A percentile compares a stretch with the other conserved stretches of the same genome.
Conservation (phyloP, 208 protist species). For the Leishmania guyanensis region DNA sequence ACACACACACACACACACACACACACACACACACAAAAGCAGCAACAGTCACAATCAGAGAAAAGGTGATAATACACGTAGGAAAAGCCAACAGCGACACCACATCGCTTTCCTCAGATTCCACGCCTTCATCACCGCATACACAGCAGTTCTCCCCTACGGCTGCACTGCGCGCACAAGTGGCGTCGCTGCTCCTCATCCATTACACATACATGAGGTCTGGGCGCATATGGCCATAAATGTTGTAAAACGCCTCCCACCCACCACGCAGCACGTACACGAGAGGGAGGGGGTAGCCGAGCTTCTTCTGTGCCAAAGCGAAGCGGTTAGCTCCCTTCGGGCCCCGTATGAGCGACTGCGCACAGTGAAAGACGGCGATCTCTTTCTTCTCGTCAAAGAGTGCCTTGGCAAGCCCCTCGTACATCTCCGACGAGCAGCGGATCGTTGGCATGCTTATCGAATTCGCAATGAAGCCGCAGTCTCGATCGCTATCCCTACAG, state of each 20-base stretch:
- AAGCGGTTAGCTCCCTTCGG: slow-evolving; percentile 65
- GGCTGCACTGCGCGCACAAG: not conserved
- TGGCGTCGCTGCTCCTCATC: not conserved
- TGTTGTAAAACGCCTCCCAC: slow-evolving; percentile 59
- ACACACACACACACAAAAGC: not conserved
- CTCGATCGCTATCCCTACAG: slow-evolving; percentile 74
- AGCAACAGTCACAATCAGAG: not conserved
- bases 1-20: slow-evolving; percentile 7
- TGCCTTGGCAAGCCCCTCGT: slow-evolving; percentile 38
- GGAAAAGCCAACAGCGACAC: slow-evolving; percentile 3
- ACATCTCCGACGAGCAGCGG: slow-evolving; percentile 34
- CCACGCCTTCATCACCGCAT: not conserved
- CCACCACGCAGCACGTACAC: slow-evolving; percentile 78
- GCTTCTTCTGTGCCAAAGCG: slow-evolving; percentile 38
- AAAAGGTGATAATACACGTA: slow-evolving; percentile 1
- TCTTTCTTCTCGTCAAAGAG: slow-evolving; percentile 38
- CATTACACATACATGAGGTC: slow-evolving; percentile 53
- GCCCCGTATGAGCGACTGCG: slow-evolving; percentile 74
- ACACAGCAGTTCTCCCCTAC: not conserved
- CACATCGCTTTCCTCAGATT: not conserved
- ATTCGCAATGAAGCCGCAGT: slow-evolving; percentile 55
- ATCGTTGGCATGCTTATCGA: slow-evolving; percentile 58
- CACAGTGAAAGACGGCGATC: slow-evolving; percentile 75
- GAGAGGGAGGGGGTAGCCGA: slow-evolving; percentile 31
- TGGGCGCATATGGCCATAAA: slow-evolving; percentile 45